phyloP scores from a whole-genome alignment of 345 rosid species.

The Acer negundo region DNA sequence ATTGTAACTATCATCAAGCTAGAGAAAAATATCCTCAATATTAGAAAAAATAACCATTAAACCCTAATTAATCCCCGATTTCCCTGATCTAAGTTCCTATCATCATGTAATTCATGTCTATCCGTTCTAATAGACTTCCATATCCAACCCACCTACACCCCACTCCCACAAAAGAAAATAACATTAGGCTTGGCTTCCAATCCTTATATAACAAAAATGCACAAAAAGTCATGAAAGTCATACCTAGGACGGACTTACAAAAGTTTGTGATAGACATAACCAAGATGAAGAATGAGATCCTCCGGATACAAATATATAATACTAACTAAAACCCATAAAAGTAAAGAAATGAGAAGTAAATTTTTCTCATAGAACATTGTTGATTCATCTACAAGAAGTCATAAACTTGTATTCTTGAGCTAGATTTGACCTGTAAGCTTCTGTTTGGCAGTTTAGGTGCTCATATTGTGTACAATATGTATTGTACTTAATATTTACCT shows the following conservation, averaged over 20 bases:
- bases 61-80: neutral
- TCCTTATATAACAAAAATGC: neutral
- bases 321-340: neutral
- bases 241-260: neutral
- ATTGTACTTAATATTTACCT: neutral
- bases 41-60: neutral
- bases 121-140: neutral
- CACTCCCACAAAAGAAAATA: neutral
- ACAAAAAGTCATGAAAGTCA: neutral
- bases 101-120: neutral
- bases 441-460: neutral
- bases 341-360: neutral
- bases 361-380: neutral
- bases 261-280: neutral
- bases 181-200: neutral
- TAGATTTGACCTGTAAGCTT: conserved; percentile 4
- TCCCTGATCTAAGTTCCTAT: neutral
- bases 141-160: neutral
- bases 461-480: neutral
- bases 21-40: neutral
- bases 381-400: neutral
- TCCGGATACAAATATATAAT: neutral
- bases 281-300: neutral
- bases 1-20: neutral
- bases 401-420: neutral